Evolutionary conservation across 352 stramenopile species (phyloP).

Genomic region (Phytophthora citrophthora): DNA sequence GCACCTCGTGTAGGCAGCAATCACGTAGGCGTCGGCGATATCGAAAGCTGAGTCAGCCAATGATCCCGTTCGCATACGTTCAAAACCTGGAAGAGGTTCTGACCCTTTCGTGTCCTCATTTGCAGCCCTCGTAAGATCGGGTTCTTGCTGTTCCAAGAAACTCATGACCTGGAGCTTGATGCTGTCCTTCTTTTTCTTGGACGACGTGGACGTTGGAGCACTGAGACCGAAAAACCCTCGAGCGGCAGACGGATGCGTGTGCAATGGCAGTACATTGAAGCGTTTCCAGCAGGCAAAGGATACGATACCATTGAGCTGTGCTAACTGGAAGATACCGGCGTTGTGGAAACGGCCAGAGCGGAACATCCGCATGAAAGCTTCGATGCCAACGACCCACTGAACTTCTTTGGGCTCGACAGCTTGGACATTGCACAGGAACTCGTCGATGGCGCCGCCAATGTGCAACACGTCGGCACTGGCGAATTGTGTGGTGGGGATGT

Average conservation of each 20-base stretch:
- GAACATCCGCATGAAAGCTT: conserved; percentile 89
- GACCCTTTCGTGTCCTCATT: conserved; percentile 12
- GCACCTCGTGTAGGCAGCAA: conserved; percentile 73
- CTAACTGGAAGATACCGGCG: conserved; percentile 86
- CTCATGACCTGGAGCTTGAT: conserved; percentile 80
- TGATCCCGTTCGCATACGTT: conserved; percentile 43
- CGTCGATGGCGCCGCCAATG: conserved; percentile 63
- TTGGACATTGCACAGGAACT: conserved; percentile 44
- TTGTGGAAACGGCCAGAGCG: conserved; percentile 78
- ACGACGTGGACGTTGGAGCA: conserved; percentile 22
- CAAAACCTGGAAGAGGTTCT: conserved; percentile 25
- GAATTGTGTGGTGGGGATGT: conserved; percentile 68
- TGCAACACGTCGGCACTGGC: conserved; percentile 68
- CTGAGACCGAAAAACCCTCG: conserved; percentile 65
- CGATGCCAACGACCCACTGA: conserved; percentile 79
- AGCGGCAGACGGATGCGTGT: conserved; percentile 80
- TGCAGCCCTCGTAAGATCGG: conserved; percentile 22
- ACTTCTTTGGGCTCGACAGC: conserved; percentile 19
- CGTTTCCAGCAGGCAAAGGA: conserved; percentile 78
- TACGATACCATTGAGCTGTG: conserved; percentile 87
- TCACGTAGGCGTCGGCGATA: conserved; percentile 82
- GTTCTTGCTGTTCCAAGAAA: conserved; percentile 63
- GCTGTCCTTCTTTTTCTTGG: conserved; percentile 36
- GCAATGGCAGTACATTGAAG: conserved; percentile 56
- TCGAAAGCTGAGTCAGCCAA: conserved; percentile 70